Conservation (phyloP, 768 basidiomycete species). For the Termitomyces eurrhizus region DNA sequence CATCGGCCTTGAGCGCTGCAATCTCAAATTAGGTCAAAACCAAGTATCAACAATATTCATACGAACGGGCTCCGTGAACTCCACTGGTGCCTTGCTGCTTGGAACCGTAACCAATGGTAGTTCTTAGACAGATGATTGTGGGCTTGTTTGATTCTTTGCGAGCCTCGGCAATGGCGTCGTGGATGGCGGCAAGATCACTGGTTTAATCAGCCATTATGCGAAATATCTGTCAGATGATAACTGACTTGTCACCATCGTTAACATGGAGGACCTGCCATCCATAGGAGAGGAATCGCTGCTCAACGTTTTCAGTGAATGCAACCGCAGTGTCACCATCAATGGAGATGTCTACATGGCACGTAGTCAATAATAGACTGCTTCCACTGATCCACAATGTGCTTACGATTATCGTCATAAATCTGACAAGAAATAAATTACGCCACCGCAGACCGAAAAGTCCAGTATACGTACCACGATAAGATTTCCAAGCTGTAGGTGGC, state of each 20-base stretch:
- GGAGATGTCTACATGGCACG: conserved; percentile 67
- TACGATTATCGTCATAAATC: conserved; percentile 97
- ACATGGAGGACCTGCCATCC: conserved; percentile 93
- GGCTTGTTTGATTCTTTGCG: conserved; percentile 78
- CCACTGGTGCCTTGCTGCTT: conserved; percentile 91
- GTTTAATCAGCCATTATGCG: not conserved
- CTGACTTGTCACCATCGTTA: conserved; percentile 72
- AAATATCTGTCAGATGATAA: conserved; percentile 2
- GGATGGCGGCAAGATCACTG: conserved; percentile 76
- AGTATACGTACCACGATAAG: conserved; percentile 71
- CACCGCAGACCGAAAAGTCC: not conserved
- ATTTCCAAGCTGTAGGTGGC: conserved; percentile 91
- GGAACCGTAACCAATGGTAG: conserved; percentile 93
- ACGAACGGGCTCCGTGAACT: conserved; percentile 90
- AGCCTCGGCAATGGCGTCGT: conserved; percentile 74
- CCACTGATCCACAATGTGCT: conserved; percentile 23
- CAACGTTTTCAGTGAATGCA: conserved; percentile 94
- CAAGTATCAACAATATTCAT: not conserved
- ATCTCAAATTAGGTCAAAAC: not conserved
- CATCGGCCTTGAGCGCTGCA: conserved; percentile 87
- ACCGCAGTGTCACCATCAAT: conserved; percentile 92
- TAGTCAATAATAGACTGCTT: conserved; percentile 3
- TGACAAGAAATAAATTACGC: conserved; percentile 23
- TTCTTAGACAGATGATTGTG: conserved; percentile 79
- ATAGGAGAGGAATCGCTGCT: conserved; percentile 83